phyloP scores from a whole-genome alignment of 2,329 filamentous ascomycete genomes.

The Clonostachys chloroleuca region DNA sequence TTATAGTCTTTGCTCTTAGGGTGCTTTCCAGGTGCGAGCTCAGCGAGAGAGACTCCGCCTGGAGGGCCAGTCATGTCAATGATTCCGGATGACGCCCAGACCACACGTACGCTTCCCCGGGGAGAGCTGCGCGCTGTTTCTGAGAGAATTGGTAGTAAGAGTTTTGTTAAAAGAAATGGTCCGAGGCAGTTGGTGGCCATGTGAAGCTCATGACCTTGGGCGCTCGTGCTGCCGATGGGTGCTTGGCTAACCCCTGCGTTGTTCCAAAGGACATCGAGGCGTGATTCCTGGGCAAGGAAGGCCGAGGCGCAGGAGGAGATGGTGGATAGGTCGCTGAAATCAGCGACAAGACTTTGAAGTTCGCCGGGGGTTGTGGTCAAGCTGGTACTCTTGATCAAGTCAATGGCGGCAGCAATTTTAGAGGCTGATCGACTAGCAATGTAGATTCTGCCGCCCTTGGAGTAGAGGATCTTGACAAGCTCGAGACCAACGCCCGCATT shows the following conservation, averaged over 20 bases:
- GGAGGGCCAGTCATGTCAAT: not conserved
- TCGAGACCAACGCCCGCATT: not conserved
- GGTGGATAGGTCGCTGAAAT: not conserved
- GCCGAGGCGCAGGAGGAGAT: not conserved
- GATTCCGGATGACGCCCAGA: not conserved
- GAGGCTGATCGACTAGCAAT: not conserved
- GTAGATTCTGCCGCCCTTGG: not conserved
- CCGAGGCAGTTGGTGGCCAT: not conserved
- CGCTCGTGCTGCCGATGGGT: not conserved
- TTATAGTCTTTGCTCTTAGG: too few species aligned
- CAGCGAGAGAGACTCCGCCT: not conserved
- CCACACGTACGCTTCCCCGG: not conserved
- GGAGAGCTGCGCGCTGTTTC: not conserved
- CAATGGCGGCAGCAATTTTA: not conserved
- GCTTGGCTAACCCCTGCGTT: not conserved
- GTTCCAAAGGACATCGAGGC: not conserved
- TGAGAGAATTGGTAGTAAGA: not conserved
- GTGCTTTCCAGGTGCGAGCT: not conserved
- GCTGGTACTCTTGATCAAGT: not conserved
- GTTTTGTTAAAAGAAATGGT: not conserved
- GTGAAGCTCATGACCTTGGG: not conserved
- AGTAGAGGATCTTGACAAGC: not conserved
- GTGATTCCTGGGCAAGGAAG: not conserved
- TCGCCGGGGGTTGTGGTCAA: conserved; percentile 8
- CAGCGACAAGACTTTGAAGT: not conserved